Evolutionary conservation across 305 asterid genomes (phyloP).

Genomic region (Fraxinus angustifolia): DNA sequence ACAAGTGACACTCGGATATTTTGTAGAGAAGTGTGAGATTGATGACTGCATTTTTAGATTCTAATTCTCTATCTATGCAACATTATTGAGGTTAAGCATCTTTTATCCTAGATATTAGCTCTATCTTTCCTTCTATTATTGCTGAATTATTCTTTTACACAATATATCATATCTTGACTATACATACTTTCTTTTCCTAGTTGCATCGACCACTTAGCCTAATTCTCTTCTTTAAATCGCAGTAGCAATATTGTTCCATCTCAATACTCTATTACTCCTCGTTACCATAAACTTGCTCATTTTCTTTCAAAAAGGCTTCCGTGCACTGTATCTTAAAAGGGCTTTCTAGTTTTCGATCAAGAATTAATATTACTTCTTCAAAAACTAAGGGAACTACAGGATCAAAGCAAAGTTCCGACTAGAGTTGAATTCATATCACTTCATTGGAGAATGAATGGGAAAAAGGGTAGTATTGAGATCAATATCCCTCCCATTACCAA

Average conservation of each 20-base stretch:
- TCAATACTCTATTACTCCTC: slow-evolving; percentile 4
- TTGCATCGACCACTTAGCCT: slow-evolving; percentile 34
- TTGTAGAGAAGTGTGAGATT: slow-evolving; percentile 6
- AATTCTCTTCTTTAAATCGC: slow-evolving; percentile 36
- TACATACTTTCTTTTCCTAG: slow-evolving; percentile 29
- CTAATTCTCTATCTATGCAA: slow-evolving; percentile 55
- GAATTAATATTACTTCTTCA: background rate
- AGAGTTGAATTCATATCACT: background rate
- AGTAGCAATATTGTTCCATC: slow-evolving; percentile 3
- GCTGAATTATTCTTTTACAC: slow-evolving; percentile 38
- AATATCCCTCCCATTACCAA: slow-evolving; percentile 39
- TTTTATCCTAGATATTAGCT: slow-evolving; percentile 39
- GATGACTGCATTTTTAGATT: slow-evolving; percentile 35
- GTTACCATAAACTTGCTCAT: background rate
- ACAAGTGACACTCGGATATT: slow-evolving; percentile 17
- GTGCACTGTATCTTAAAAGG: background rate
- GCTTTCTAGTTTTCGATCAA: background rate
- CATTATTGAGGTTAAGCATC: slow-evolving; percentile 65
- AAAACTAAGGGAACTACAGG: background rate
- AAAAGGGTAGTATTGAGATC: slow-evolving; percentile 45
- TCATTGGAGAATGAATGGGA: slow-evolving; percentile 52
- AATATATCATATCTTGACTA: slow-evolving; percentile 18
- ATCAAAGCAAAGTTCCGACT: background rate
- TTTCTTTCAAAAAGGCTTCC: background rate
- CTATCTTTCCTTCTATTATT: slow-evolving; percentile 47